Evolutionary conservation across 2,329 filamentous ascomycete species (phyloP), one percentile per base, ranked within the genome.

Genomic region (Colletotrichum sp.): DNA sequence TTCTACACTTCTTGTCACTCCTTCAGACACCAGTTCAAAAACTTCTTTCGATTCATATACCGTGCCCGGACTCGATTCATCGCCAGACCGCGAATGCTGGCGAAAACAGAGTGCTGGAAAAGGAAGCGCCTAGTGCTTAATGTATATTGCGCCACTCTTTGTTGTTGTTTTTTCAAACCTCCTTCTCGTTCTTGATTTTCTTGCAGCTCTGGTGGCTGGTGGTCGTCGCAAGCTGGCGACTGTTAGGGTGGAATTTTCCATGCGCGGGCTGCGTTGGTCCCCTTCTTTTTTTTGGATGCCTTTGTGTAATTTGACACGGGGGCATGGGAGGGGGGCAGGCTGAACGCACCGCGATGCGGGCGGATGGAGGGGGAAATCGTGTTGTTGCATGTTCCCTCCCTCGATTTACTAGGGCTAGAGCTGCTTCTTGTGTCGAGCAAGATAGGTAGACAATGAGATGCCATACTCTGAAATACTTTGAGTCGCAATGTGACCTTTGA

Each of bases 1-100:
- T 74, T 80, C 78, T 79, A 72, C 77, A 44, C 72, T 84, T 85
- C 83, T 84, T 79, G 76, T 82, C 83, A 80, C 80, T 84, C 83
- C 77, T 78, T 84, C 81, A 66, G 11, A 62, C 8, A 36, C 71
- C 61, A 44, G 49, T 71, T 67, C 27, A 57, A 34, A 34, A 39
- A 77, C 36, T 16, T 32, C 19, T 71, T 75, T 82, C 79, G 75
- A 76, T 80, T 79, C 65, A 68, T 76, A 77, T 77, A 75, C 78
- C 73, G 79, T 78, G 44, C 78, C 78, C 70, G 57, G 61, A 66
- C 68, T 75, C 68, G 44, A 39, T 29, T 34, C 27, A 44, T 15
- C 64, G 55, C 78, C 78, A 69, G 74, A 72, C 65, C 44, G 9
- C 29, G 7, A 22, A 19, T 70, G 34, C 29, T 57, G 52, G 29